These are phyloP conservation scores for Hypoxylon fuscum DNA, from an alignment of 495 filamentous ascomycete species.

Conservation along the genomic window DNA sequence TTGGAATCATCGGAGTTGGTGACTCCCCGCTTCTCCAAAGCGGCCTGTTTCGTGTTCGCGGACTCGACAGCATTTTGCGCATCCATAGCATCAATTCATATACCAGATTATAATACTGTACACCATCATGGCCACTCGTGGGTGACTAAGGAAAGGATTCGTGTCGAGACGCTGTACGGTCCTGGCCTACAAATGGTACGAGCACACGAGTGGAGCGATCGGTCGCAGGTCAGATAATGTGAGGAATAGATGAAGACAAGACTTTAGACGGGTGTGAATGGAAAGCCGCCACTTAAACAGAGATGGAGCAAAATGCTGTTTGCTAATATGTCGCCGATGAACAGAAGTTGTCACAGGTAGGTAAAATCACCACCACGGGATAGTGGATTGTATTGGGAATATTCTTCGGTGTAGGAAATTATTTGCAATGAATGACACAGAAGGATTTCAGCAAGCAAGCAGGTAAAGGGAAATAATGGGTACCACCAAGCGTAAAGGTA, in stretches of 20 bases:
- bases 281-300: constrained; percentile 4
- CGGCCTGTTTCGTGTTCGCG: constrained; percentile 62
- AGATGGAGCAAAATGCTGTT: constrained; percentile 21
- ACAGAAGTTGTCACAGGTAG: constrained; percentile 21
- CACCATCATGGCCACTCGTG: constrained; percentile 63
- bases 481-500: neutral
- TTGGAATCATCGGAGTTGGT: constrained; percentile 52
- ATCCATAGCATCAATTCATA: constrained; percentile 66
- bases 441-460: constrained; percentile 32
- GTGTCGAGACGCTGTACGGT: constrained; percentile 20
- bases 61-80: constrained; percentile 67
- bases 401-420: constrained; percentile 31
- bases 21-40: constrained; percentile 58
- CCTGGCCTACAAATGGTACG: constrained; percentile 28
- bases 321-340: constrained; percentile 35
- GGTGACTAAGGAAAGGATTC: constrained; percentile 39
- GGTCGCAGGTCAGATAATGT: constrained; percentile 39
- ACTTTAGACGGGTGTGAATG: constrained; percentile 7
- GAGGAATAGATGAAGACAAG: constrained; percentile 8
- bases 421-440: constrained; percentile 34
- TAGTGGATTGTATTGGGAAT: constrained; percentile 28
- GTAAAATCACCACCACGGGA: constrained; percentile 14
- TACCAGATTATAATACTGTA: constrained; percentile 53
- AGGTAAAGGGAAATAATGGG: constrained; percentile 13
- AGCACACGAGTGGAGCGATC: constrained; percentile 28